Base-by-base conservation (phyloP, 2,329 filamentous ascomycete genomes). In the Fusarium brachygibbosum region DNA sequence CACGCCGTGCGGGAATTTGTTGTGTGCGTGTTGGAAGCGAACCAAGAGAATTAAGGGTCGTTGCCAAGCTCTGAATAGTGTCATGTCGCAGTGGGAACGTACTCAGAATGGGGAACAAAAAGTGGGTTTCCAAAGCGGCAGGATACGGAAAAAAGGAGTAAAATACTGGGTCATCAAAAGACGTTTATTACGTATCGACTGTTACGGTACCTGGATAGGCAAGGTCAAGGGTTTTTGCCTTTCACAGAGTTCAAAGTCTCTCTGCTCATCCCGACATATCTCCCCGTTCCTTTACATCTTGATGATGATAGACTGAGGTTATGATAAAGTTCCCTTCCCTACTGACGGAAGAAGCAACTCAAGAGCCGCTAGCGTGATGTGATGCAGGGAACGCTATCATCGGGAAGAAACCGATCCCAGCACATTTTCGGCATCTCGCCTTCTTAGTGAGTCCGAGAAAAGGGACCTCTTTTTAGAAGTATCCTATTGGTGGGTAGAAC, bases 51-150 rank as follows among this genome's bases (percentile, higher is more conserved):
- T 37, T 32, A 58, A 14, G 48, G 48, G 48, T 51, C 48, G 34
- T 29, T 51, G 48, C 48, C 48, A 51, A 51, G 48, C 32, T 51
- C 48, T 51, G 48, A 51, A 51, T 51, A 51, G 48, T 23, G 57
- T 65, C 58, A 63, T 61, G 58, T 52, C 58, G 63, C 63, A 38
- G 41, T 49, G 23, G 51, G 29, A 38, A 42, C 44, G 17, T n/a
- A 29, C 48, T 23, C 19, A 38, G 48, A 38, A 51, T 25, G 42
- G 42, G 21, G 19, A 50, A 32, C 16, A n/a, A 28, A 48, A 28
- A 37, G 48, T 51, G 48, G 48, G 37, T 51, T 16, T 17, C 6
- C 23, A 25, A 19, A 28, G 42, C 42, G 42, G 42, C 28, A 28
- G 17, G 16, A 12, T 8, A 13, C 9, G 6, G 23, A 51, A 50